phyloP scores from a whole-genome alignment of 257 asterid genomes.

The Fraxinus pennsylvanica region DNA sequence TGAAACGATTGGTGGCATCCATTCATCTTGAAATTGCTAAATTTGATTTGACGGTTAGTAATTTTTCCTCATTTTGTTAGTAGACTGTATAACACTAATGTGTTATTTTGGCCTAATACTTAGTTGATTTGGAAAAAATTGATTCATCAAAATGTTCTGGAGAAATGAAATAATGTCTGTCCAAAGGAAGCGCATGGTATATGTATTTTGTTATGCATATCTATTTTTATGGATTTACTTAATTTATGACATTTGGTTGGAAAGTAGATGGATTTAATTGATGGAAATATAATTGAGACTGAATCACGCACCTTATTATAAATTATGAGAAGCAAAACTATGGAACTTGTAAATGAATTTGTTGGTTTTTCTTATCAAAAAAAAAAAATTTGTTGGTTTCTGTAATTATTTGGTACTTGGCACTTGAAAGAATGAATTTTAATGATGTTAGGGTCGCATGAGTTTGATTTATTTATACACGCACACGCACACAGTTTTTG shows the following conservation, averaged over 20 bases:
- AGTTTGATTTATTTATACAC: too few species aligned
- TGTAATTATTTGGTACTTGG: neutral
- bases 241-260: neutral
- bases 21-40: conserved; percentile 89
- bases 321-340: neutral
- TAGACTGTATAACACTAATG: neutral
- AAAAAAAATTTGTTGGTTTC: neutral
- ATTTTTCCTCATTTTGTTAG: conserved; percentile 10
- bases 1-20: conserved; percentile 82
- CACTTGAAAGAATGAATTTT: neutral
- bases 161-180: neutral
- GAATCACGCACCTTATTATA: neutral
- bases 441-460: neutral
- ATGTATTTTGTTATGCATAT: neutral
- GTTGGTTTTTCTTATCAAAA: neutral
- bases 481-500: neutral
- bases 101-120: neutral
- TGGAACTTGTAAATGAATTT: neutral
- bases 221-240: neutral
- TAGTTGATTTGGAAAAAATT: neutral
- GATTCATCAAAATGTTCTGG: neutral
- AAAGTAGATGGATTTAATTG: neutral
- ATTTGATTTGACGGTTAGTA: conserved; percentile 69
- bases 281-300: neutral
- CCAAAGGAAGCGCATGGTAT: neutral